A percentile compares a stretch with the other conserved stretches of the same genome.
phyloP scores from a whole-genome alignment of 2,329 filamentous ascomycete genomes.

The Coccinonectria pachysandricola region DNA sequence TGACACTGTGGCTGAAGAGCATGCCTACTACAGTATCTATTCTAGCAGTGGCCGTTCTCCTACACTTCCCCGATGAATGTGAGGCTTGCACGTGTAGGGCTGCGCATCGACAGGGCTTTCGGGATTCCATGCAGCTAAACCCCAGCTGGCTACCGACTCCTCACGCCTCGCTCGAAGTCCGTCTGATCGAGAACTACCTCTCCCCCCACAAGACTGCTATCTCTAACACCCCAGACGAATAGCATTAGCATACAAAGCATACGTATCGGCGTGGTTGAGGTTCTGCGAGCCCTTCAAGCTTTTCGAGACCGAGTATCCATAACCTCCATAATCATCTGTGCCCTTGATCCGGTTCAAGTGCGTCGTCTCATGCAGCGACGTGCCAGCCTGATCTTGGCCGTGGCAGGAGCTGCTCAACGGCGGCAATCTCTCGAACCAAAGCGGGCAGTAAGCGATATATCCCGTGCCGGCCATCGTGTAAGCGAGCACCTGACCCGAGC shows the following conservation, averaged over 20 bases:
- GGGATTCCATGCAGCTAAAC: too few relatives aligned
- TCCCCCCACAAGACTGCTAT: background rate
- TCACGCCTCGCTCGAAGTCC: too few relatives aligned
- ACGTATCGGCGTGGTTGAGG: constrained; percentile 51
- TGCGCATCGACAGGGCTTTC: too few relatives aligned
- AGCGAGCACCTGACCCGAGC: constrained; percentile 33
- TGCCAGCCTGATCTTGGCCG: constrained; percentile 53
- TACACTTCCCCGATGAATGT: too few relatives aligned
- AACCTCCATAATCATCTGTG: constrained; percentile 48
- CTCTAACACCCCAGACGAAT: constrained; percentile 25
- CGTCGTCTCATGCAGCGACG: constrained; percentile 52
- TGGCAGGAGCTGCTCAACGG: constrained; percentile 42
- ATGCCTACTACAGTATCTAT: too few relatives aligned
- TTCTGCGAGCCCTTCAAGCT: constrained; percentile 36
- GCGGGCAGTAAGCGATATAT: constrained; percentile 44
- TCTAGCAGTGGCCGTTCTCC: too few relatives aligned
- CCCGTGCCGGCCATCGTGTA: constrained; percentile 43
- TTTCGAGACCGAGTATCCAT: constrained; percentile 39
- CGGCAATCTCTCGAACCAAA: constrained; percentile 12
- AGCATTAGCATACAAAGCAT: constrained; percentile 16
- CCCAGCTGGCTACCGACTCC: too few relatives aligned
- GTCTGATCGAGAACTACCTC: background rate
- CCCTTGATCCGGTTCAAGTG: constrained; percentile 45
- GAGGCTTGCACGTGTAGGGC: too few relatives aligned
- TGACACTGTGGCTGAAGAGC: too few relatives aligned